Percentiles rank a stretch among this genome's conserved stretches.
Conservation (phyloP, 345 rosid species). For the Angophora floribunda region DNA sequence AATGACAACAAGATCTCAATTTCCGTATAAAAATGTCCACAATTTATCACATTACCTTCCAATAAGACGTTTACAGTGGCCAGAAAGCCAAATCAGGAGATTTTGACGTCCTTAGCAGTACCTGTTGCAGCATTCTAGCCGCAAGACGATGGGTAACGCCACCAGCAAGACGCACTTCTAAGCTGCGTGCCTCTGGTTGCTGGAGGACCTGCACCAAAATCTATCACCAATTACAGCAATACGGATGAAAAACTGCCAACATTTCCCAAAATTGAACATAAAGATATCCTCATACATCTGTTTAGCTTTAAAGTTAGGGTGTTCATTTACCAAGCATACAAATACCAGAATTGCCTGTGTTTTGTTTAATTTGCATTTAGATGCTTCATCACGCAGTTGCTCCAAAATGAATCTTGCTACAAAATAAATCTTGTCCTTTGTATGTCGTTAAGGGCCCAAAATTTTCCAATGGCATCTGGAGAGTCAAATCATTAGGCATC, state of each 20-base stretch:
- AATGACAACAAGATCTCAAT: background rate
- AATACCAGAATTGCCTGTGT: background rate
- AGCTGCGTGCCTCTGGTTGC: slow-evolving; percentile 74
- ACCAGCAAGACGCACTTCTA: slow-evolving; percentile 68
- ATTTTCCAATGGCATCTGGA: background rate
- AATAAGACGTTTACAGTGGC: background rate
- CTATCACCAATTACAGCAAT: background rate
- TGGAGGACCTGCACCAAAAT: slow-evolving; percentile 57
- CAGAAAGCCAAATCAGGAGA: slow-evolving; percentile 3
- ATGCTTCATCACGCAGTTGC: background rate
- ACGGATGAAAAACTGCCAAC: background rate
- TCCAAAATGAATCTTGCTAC: background rate
- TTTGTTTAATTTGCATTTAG: background rate
- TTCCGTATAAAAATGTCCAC: background rate
- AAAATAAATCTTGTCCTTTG: background rate
- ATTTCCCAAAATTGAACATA: background rate
- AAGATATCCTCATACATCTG: background rate
- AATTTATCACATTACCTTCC: background rate
- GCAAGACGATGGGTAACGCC: slow-evolving; percentile 87
- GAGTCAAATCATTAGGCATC: background rate
- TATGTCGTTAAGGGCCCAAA: background rate
- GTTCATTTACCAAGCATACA: background rate
- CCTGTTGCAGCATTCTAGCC: slow-evolving; percentile 84
- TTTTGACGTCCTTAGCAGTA: slow-evolving; percentile 43
- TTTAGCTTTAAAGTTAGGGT: background rate